Evolutionary conservation across 148 eudicot genomes (phyloP).

Genomic region (Arbutus unedo): DNA sequence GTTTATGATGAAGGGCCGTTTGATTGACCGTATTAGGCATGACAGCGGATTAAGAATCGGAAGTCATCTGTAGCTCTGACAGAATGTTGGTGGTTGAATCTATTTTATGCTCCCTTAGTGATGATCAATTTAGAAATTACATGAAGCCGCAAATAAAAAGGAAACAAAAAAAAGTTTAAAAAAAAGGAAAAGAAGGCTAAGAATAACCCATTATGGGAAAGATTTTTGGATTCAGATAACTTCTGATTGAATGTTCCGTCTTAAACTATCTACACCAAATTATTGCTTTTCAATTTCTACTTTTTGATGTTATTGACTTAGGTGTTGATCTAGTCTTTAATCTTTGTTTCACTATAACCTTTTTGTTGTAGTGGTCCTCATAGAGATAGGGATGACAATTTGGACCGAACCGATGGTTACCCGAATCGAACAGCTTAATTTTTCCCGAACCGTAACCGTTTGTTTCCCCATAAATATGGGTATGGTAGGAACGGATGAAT

Average conservation of each 20-base stretch:
- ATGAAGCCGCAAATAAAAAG: neutral
- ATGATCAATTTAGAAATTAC: neutral
- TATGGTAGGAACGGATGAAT: no score
- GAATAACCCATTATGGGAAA: neutral
- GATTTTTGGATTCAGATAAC: neutral
- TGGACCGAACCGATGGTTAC: no score
- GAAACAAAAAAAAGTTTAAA: neutral
- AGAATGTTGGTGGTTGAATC: neutral
- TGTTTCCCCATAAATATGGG: no score
- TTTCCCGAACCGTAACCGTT: no score
- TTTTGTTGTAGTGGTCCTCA: no score
- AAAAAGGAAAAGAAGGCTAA: neutral
- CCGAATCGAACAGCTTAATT: no score
- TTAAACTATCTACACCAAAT: no score
- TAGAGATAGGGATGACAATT: no score
- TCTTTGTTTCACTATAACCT: no score
- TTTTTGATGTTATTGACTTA: no score
- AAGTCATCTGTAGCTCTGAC: neutral
- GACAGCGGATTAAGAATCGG: neutral
- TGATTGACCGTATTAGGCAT: neutral
- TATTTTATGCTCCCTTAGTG: neutral
- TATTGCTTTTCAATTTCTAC: no score
- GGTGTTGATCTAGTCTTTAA: no score
- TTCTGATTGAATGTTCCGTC: neutral
- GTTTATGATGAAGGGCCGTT: neutral